phyloP scores from a whole-genome alignment of 805 yeast species.

The Soucietia sequanensis region DNA sequence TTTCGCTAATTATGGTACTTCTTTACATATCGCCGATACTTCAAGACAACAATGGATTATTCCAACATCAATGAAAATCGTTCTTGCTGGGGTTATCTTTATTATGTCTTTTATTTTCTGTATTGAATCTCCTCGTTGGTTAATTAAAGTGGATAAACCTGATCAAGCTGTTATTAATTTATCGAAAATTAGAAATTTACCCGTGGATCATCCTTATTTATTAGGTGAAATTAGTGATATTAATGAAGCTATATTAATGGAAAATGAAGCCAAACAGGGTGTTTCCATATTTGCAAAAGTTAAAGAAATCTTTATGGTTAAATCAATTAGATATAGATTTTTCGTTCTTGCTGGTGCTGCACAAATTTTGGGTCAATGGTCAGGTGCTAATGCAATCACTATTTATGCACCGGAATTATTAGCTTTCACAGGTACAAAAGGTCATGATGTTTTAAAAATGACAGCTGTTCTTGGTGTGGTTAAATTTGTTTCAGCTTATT shows the following conservation, averaged over 20 bases:
- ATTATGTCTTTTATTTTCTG: constrained; percentile 40
- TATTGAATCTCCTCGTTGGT: constrained; percentile 52
- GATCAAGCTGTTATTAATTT: constrained; percentile 38
- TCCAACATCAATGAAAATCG: constrained; percentile 46
- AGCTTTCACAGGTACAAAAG: constrained; percentile 43
- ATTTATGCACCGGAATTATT: constrained; percentile 53
- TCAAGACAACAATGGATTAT: constrained; percentile 46
- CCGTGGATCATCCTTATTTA: constrained; percentile 46
- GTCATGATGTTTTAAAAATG: constrained; percentile 41
- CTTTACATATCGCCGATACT: constrained; percentile 10
- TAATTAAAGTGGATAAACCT: constrained; percentile 35
- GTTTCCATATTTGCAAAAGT: constrained; percentile 16
- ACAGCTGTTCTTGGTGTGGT: constrained; percentile 52
- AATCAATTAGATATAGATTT: constrained; percentile 43
- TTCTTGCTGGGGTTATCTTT: constrained; percentile 46
- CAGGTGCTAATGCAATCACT: constrained; percentile 53
- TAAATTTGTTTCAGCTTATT: constrained; percentile 46
- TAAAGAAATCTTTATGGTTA: constrained; percentile 29
- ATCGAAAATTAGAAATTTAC: constrained; percentile 41
- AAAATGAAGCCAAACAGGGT: constrained; percentile 19
- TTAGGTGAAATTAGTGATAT: constrained; percentile 48
- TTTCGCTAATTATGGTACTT: constrained; percentile 36
- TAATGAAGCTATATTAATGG: constrained; percentile 38
- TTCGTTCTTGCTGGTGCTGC: constrained; percentile 37
- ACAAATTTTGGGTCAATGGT: constrained; percentile 54